These are phyloP conservation scores for Mycena pura DNA, from an alignment of 768 basidiomycete species.

Conservation along the genomic window DNA sequence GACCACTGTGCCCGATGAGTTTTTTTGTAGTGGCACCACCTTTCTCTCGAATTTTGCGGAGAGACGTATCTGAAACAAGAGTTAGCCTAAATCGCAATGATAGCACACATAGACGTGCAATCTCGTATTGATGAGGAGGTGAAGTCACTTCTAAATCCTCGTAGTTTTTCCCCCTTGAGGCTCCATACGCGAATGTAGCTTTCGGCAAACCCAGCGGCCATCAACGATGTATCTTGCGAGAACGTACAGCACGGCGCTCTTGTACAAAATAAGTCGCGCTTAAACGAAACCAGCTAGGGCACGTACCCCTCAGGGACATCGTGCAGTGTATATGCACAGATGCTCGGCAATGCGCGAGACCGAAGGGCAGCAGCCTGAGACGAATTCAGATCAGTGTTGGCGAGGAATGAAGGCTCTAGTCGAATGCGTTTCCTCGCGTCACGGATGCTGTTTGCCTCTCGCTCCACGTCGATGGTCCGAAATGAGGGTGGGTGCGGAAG, in stretches of 20 bases:
- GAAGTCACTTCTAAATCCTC: conserved; percentile 79
- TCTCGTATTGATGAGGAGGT: conserved; percentile 69
- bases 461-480: conserved; percentile 84
- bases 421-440: conserved; percentile 93
- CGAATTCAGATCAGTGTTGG: conserved; percentile 62
- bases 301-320: conserved; percentile 93
- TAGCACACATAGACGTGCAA: conserved; percentile 52
- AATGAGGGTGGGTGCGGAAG: conserved; percentile 85
- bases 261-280: conserved; percentile 5
- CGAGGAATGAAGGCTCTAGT: conserved; percentile 75
- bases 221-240: conserved; percentile 87
- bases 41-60: conserved; percentile 76
- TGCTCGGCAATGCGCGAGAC: conserved; percentile 82
- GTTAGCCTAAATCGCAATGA: not conserved
- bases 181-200: conserved; percentile 96
- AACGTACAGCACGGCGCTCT: conserved; percentile 89
- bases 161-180: conserved; percentile 89
- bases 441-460: conserved; percentile 88
- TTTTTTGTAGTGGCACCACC: conserved; percentile 89
- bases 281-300: not conserved
- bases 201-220: conserved; percentile 96
- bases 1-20: conserved; percentile 95
- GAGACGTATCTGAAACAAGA: conserved; percentile 54
- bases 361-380: conserved; percentile 63
- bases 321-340: conserved; percentile 94